Base-by-base conservation (phyloP, 257 asterid genomes). In the Lycium barbarum region DNA sequence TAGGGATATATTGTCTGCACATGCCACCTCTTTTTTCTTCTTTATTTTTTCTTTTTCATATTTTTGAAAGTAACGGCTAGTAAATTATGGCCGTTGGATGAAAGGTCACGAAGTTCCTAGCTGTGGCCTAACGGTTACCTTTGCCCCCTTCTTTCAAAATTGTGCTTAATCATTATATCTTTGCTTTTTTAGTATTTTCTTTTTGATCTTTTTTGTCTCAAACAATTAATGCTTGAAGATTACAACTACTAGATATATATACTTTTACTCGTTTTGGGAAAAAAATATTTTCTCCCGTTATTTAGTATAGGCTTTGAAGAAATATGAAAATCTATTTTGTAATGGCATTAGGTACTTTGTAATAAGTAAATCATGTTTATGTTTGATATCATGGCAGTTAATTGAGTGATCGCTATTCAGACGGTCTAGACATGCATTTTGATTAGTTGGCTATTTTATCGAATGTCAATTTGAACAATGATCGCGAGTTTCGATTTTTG, bases 51-150 rank as follows among this genome's bases (percentile, higher is more conserved):
- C 14, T 15, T 68, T 15, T 61, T 72, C 40, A 18, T 82, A n/a
- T 54, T 70, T 93, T 94, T 92, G 92, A 92, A 94, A 90, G 38
- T 86, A 94, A 94, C 97, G 96, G 97, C 96, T 94, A 93, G 90
- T 94, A 49, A 81, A 84, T 22, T 76, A 76, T 49, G 68, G 87
- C 93, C 94, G 92, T 90, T 51, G 57, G 89, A 91, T 90, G 82
- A 88, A 90, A 82, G 84, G 93, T 82, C 67, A 84, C 85, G 90
- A 54, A 84, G 87, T 80, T 88, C 85, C 61, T 51, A 43, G 47
- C 85, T 84, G 81, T 70, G 47, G 57, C 81, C 38, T 26, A 87
- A 88, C 91, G 92, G 92, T 79, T 85, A 53, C 82, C 86, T 55
- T 53, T 79, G 83, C 13, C 17, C 12, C 9, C 80, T 68, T 53